Conservation (phyloP, 345 rosid genomes). For the Syzygium aqueum region DNA sequence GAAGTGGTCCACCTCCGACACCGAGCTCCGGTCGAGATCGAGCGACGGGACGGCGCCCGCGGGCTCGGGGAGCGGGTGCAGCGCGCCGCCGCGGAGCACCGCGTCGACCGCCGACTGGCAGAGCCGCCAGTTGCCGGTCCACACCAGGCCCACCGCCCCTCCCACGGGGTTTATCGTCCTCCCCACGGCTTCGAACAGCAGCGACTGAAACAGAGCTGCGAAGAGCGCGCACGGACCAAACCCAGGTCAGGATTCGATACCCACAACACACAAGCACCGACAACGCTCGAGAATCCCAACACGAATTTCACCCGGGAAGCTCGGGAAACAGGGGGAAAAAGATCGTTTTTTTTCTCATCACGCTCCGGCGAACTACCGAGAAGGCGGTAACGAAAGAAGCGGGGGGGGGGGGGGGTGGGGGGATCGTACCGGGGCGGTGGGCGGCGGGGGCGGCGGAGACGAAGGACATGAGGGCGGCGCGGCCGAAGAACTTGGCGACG, state of each 20-base stretch:
- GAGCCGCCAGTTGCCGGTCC: conserved; percentile 87
- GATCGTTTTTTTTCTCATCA: neutral
- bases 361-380: too few species aligned
- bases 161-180: conserved; percentile 95
- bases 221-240: neutral
- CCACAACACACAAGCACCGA: neutral
- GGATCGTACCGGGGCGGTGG: conserved; percentile 68
- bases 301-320: neutral
- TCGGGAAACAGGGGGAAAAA: neutral
- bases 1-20: conserved; percentile 11
- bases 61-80: conserved; percentile 55
- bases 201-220: conserved; percentile 79
- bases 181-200: conserved; percentile 87
- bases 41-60: conserved; percentile 18
- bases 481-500: conserved; percentile 96
- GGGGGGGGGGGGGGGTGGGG: too few species aligned
- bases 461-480: conserved; percentile 95
- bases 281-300: neutral
- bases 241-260: neutral
- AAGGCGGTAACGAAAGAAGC: too few species aligned
- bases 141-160: conserved; percentile 90
- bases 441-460: conserved; percentile 82
- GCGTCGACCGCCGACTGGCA: conserved; percentile 90
- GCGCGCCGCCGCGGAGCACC: conserved; percentile 69
- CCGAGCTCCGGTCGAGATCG: conserved; percentile 60